These are phyloP conservation scores for Annulohypoxylon moriforme DNA, from an alignment of 495 filamentous ascomycete genomes.

Conservation along the genomic window DNA sequence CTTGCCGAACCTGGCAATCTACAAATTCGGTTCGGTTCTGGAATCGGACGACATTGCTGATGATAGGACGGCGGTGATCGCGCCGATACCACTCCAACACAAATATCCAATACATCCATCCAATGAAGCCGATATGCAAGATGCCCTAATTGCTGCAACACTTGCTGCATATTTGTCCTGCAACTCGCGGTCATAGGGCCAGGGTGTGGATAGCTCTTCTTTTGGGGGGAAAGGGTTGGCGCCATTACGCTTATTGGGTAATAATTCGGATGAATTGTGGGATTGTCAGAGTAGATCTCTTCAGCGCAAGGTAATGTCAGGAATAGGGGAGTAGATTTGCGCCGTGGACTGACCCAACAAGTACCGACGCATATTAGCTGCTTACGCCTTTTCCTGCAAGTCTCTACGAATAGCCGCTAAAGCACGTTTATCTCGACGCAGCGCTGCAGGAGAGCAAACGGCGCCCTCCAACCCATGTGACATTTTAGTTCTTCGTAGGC, in stretches of 20 bases:
- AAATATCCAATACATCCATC: slow-evolving; percentile 46
- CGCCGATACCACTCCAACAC: slow-evolving; percentile 43
- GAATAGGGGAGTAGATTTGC: slow-evolving; percentile 5
- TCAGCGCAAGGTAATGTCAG: slow-evolving; percentile 26
- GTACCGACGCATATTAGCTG: slow-evolving; percentile 35
- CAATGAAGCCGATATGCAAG: slow-evolving; percentile 47
- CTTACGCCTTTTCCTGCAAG: slow-evolving; percentile 31
- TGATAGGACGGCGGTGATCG: slow-evolving; percentile 44
- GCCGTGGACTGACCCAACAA: slow-evolving; percentile 12
- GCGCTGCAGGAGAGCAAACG: slow-evolving; percentile 29
- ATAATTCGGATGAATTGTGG: slow-evolving; percentile 48
- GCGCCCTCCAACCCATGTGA: slow-evolving; percentile 38
- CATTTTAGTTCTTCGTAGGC: slow-evolving; percentile 23
- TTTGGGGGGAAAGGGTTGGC: slow-evolving; percentile 30
- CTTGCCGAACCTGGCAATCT: slow-evolving; percentile 42
- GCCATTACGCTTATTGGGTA: slow-evolving; percentile 39
- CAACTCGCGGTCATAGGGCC: slow-evolving; percentile 47
- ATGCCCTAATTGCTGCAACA: slow-evolving; percentile 46
- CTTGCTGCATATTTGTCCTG: slow-evolving; percentile 42
- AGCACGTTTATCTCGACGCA: slow-evolving; percentile 44
- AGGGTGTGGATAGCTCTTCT: slow-evolving; percentile 38
- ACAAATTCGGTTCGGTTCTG: slow-evolving; percentile 45
- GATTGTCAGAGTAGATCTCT: slow-evolving; percentile 40
- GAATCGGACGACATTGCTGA: slow-evolving; percentile 42
- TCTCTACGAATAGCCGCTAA: slow-evolving; percentile 29